These are phyloP conservation scores for Aspergillus saccharolyticus DNA, from an alignment of 495 filamentous ascomycete species.

Conservation along the genomic window DNA sequence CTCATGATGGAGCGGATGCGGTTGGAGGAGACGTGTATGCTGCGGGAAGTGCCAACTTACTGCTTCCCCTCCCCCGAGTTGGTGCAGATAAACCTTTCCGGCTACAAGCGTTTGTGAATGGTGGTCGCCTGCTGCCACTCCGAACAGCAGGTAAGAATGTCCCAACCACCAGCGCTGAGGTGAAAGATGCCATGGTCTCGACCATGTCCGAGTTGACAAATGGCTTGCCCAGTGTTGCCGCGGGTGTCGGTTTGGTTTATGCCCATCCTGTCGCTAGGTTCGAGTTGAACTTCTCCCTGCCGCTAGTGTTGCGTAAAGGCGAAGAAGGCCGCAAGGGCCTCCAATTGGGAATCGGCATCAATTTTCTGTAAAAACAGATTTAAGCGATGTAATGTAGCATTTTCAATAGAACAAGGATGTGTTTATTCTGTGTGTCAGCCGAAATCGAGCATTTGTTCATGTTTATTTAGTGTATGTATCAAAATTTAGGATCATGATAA, in stretches of 20 bases:
- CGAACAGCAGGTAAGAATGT: constrained; percentile 49
- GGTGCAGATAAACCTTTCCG: constrained; percentile 79
- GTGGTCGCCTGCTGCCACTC: constrained; percentile 76
- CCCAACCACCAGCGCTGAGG: constrained; percentile 50
- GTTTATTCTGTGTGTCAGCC: not conserved
- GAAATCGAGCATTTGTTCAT: constrained; percentile 2
- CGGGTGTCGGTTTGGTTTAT: constrained; percentile 87
- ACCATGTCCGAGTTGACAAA: constrained; percentile 62
- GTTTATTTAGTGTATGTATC: too few relatives aligned
- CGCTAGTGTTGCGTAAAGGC: constrained; percentile 70
- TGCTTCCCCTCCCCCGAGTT: constrained; percentile 75
- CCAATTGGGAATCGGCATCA: constrained; percentile 89
- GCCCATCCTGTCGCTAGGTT: constrained; percentile 88
- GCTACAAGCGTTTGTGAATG: constrained; percentile 85
- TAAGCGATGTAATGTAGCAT: constrained; percentile 5
- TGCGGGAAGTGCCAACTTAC: constrained; percentile 76
- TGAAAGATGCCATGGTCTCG: constrained; percentile 45
- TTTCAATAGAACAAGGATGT: constrained; percentile 7
- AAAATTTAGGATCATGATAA: too few relatives aligned
- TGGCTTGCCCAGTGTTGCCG: constrained; percentile 78
- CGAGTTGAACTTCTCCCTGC: constrained; percentile 90
- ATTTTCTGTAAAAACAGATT: constrained; percentile 63
- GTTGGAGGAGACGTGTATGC: constrained; percentile 90
- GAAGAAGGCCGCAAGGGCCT: constrained; percentile 88
- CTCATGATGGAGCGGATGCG: constrained; percentile 76